These are phyloP conservation scores for Alternaria metachromatica DNA, from an alignment of 2,329 filamentous ascomycete genomes.

Conservation along the genomic window DNA sequence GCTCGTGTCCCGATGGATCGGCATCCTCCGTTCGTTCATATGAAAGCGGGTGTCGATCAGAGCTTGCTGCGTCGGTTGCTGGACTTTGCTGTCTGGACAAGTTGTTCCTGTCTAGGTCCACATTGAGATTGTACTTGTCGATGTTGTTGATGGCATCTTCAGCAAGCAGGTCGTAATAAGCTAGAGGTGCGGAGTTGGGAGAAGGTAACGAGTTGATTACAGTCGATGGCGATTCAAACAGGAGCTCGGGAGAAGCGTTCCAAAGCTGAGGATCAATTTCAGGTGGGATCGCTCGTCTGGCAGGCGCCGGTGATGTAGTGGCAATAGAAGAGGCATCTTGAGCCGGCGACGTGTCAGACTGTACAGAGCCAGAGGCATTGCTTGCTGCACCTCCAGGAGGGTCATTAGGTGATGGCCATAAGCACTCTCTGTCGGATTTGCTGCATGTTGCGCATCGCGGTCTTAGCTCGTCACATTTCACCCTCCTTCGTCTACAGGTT, in stretches of 20 bases:
- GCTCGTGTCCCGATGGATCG: conserved; percentile 22
- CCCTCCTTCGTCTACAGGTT: conserved; percentile 56
- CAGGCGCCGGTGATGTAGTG: conserved; percentile 23
- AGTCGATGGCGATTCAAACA: conserved; percentile 42
- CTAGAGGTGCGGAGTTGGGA: conserved; percentile 54
- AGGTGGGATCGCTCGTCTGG: conserved; percentile 22
- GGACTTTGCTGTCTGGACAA: conserved; percentile 37
- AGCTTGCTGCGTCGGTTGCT: conserved; percentile 19
- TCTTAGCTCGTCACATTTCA: conserved; percentile 60
- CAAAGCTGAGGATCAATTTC: conserved; percentile 30
- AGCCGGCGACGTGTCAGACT: conserved; percentile 20
- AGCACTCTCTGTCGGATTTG: conserved; percentile 53
- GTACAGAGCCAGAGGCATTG: conserved; percentile 19
- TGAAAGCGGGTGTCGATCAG: conserved; percentile 22
- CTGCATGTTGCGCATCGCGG: conserved; percentile 54
- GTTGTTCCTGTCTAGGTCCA: conserved; percentile 37
- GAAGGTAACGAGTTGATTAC: conserved; percentile 45
- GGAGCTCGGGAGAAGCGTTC: conserved; percentile 38
- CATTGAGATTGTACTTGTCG: conserved; percentile 40
- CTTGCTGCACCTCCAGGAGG: conserved; percentile 2
- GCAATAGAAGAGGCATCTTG: conserved; percentile 13
- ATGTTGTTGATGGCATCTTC: conserved; percentile 52
- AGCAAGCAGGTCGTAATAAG: conserved; percentile 58
- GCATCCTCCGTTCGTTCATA: conserved; percentile 1
- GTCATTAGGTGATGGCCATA: conserved; percentile 41